phyloP scores from a whole-genome alignment of 1,284 basidiomycete species.

The Apiotrichum gracile region DNA sequence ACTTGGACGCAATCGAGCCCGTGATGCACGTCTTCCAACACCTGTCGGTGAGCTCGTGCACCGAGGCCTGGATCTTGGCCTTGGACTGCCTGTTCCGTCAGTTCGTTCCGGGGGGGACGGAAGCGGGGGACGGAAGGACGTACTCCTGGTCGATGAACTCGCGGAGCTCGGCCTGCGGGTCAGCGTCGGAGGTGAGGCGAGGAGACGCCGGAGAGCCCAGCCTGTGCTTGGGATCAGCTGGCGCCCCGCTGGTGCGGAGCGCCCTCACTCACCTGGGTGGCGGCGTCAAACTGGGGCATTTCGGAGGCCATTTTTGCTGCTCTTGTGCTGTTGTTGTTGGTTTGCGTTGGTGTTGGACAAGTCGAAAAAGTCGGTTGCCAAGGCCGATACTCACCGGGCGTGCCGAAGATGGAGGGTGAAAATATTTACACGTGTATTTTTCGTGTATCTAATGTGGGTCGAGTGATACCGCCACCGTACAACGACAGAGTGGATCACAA shows the following conservation, averaged over 20 bases:
- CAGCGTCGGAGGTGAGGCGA: neutral
- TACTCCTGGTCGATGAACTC: constrained; percentile 73
- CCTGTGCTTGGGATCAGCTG: neutral
- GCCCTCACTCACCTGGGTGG: constrained; percentile 59
- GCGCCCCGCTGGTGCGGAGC: neutral
- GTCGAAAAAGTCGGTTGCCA: neutral
- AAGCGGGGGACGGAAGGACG: constrained; percentile 2
- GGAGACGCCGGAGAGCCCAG: neutral
- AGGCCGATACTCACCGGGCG: too few species aligned
- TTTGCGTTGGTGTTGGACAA: neutral
- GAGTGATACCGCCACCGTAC: too few species aligned
- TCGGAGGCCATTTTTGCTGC: constrained; percentile 21
- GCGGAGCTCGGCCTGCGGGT: constrained; percentile 69
- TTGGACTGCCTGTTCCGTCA: constrained; percentile 58
- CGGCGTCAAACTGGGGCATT: constrained; percentile 63
- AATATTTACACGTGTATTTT: too few species aligned
- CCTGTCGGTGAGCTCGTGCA: constrained; percentile 48
- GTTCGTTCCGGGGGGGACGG: neutral
- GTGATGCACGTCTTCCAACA: constrained; percentile 68
- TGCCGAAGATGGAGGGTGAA: too few species aligned
- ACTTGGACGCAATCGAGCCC: constrained; percentile 71
- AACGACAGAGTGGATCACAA: too few species aligned
- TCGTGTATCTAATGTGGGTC: too few species aligned
- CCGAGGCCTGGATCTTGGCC: constrained; percentile 62
- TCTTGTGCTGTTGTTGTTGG: neutral